Evolutionary conservation across 306 rosid genomes (phyloP).

Genomic region (Canavalia ensiformis): DNA sequence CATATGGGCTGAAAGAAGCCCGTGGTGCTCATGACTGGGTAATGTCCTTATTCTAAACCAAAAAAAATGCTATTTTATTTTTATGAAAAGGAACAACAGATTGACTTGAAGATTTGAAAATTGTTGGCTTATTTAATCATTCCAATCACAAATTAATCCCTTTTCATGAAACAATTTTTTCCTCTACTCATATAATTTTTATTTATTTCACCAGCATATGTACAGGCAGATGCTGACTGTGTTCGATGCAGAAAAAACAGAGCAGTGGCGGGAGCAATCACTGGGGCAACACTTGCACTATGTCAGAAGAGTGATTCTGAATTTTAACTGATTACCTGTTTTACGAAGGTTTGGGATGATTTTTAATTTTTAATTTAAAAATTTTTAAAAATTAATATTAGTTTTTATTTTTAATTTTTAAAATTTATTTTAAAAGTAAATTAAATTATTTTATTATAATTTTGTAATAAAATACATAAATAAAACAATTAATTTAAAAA

Average conservation of each 20-base stretch:
- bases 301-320: no score
- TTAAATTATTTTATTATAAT: no score
- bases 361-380: no score
- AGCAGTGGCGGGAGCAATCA: constrained; percentile 85
- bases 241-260: constrained; percentile 82
- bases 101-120: not conserved
- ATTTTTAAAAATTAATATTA: no score
- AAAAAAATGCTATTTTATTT: not conserved
- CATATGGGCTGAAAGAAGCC: constrained; percentile 86
- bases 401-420: no score
- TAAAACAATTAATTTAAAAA: no score
- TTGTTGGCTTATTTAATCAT: not conserved
- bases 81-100: not conserved
- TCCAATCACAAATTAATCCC: not conserved
- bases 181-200: no score
- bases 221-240: not conserved
- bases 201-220: not conserved
- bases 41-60: constrained; percentile 21
- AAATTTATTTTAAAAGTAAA: no score
- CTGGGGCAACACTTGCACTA: constrained; percentile 79
- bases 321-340: no score
- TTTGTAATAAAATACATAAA: no score
- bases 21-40: constrained; percentile 95
- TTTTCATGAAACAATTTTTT: not conserved
- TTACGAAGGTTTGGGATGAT: no score